A percentile compares a stretch with the other conserved stretches of the same genome.
phyloP scores from a whole-genome alignment of 1,284 basidiomycete genomes.

The Trametes versicolor region DNA sequence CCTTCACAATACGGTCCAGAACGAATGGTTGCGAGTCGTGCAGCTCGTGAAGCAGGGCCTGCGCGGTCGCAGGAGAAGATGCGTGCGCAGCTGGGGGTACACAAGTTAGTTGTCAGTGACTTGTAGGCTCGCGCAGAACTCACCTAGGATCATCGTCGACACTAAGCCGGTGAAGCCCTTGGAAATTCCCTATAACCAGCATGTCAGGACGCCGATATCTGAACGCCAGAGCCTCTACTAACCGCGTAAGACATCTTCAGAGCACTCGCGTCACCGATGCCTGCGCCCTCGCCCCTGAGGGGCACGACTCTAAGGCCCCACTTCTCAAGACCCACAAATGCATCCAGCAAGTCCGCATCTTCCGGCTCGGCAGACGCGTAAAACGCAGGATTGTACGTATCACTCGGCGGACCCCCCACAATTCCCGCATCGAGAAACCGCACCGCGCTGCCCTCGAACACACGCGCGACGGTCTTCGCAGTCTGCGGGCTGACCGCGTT shows the following conservation, averaged over 20 bases:
- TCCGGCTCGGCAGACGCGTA: constrained; percentile 57
- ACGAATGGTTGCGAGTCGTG: constrained; percentile 55
- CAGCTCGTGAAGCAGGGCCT: constrained; percentile 61
- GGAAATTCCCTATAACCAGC: constrained; percentile 54
- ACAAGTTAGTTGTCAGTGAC: background rate
- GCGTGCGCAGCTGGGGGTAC: constrained; percentile 57
- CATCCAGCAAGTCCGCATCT: constrained; percentile 50
- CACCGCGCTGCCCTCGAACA: constrained; percentile 53
- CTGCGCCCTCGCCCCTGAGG: constrained; percentile 56
- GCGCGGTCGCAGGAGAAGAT: constrained; percentile 65
- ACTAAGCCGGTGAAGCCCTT: constrained; percentile 66
- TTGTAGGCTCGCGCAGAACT: constrained; percentile 22
- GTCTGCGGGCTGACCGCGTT: constrained; percentile 66
- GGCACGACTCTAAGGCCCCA: constrained; percentile 58
- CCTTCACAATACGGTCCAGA: constrained; percentile 50
- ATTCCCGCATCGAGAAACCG: constrained; percentile 67
- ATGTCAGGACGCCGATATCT: background rate
- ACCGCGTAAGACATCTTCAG: constrained; percentile 74
- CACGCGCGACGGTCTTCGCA: constrained; percentile 55
- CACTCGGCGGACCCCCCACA: constrained; percentile 62
- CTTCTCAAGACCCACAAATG: constrained; percentile 52
- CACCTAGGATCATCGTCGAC: constrained; percentile 66
- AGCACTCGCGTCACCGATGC: constrained; percentile 67
- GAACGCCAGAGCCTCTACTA: constrained; percentile 33
- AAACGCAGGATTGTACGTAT: constrained; percentile 60